Evolutionary conservation across 768 basidiomycete species (phyloP).

Genomic region (Exidia glandulosa): DNA sequence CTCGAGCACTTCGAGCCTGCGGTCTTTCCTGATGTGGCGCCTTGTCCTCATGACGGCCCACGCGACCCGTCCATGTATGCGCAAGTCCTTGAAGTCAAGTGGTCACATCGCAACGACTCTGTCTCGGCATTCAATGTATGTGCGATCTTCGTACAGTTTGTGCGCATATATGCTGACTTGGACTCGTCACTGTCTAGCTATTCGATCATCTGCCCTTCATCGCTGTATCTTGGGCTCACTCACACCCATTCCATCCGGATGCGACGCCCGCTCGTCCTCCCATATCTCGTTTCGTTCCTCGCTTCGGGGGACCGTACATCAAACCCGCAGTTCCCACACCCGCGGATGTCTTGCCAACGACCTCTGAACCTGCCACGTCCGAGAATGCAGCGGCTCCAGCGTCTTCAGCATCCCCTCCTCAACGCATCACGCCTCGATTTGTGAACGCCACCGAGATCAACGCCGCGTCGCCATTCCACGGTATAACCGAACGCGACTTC

Average conservation of each 20-base stretch:
- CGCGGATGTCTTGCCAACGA: not conserved
- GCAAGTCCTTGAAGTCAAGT: conserved; percentile 68
- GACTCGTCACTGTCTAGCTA: conserved; percentile 29
- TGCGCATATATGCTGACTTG: not conserved
- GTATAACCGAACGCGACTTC: not conserved
- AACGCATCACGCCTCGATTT: not conserved
- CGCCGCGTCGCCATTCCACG: not conserved
- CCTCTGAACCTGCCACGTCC: not conserved
- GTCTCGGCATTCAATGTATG: conserved; percentile 59
- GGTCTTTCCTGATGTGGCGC: conserved; percentile 10
- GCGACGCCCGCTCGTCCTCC: not conserved
- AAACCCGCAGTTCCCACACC: not conserved
- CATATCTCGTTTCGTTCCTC: not conserved
- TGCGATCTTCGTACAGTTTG: not conserved
- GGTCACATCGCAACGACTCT: conserved; percentile 66
- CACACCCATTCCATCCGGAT: conserved; percentile 21
- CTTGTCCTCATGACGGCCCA: conserved; percentile 45
- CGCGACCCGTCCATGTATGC: conserved; percentile 46
- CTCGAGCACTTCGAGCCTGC: conserved; percentile 42
- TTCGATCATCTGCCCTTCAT: conserved; percentile 59
- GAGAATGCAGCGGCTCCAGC: not conserved
- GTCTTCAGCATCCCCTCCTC: not conserved
- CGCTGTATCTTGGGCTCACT: conserved; percentile 73
- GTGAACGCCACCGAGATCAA: not conserved
- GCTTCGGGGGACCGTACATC: not conserved